These are phyloP conservation scores for Emergomyces pasteurianus DNA, from an alignment of 2,329 filamentous ascomycete species.

Conservation along the genomic window DNA sequence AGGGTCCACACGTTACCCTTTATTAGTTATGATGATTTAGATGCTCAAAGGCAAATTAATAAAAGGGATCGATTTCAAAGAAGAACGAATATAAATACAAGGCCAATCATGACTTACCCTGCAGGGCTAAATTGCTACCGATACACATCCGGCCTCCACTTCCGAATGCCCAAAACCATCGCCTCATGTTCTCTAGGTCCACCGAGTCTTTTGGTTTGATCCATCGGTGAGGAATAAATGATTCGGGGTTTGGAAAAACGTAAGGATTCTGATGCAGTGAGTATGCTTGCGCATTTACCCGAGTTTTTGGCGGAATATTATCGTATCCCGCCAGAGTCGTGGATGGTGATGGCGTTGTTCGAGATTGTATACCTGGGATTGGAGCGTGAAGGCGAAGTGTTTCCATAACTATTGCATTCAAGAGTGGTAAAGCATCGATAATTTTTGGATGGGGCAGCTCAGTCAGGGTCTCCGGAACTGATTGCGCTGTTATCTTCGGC, in stretches of 20 bases:
- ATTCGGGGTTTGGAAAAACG: constrained; percentile 38
- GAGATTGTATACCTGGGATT: constrained; percentile 51
- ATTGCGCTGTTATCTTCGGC: constrained; percentile 17
- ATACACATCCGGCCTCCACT: constrained; percentile 40
- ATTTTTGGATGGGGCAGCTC: constrained; percentile 20
- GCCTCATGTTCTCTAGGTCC: constrained; percentile 32
- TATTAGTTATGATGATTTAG: not conserved
- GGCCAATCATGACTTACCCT: constrained; percentile 22
- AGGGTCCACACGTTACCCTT: not conserved
- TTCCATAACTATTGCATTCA: constrained; percentile 50
- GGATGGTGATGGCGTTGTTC: constrained; percentile 35
- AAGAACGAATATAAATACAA: not conserved
- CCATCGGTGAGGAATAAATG: constrained; percentile 39
- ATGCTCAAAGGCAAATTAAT: not conserved
- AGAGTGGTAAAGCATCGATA: constrained; percentile 40
- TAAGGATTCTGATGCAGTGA: constrained; percentile 40
- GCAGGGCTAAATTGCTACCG: constrained; percentile 37
- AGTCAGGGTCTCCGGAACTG: not conserved
- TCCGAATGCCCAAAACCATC: constrained; percentile 42
- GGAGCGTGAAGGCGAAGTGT: constrained; percentile 50
- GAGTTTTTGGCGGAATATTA: constrained; percentile 31
- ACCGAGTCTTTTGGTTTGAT: constrained; percentile 27
- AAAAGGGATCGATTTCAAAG: not conserved
- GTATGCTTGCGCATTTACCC: constrained; percentile 39
- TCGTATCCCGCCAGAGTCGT: constrained; percentile 29